These are phyloP conservation scores for Myriosclerotinia curreyana DNA, from an alignment of 2,329 filamentous ascomycete species.

Conservation along the genomic window DNA sequence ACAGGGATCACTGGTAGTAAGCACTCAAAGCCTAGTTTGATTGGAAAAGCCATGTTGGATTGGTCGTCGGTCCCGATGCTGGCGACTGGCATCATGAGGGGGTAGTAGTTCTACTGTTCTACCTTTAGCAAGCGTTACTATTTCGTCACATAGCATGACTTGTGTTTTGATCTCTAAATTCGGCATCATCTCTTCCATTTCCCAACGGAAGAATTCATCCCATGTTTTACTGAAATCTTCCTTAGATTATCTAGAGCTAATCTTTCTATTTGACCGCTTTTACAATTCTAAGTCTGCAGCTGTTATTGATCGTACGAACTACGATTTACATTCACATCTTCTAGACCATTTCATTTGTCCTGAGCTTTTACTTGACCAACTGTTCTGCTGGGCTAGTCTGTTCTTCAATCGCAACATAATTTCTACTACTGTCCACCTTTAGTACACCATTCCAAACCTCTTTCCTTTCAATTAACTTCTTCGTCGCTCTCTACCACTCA, in stretches of 20 bases:
- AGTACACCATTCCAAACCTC: neutral
- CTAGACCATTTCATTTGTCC: neutral
- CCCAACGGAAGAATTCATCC: neutral
- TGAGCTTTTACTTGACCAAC: neutral
- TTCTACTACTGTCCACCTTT: neutral
- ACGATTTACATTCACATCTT: neutral
- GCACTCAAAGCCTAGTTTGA: neutral
- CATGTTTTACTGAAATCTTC: slow-evolving; percentile 1
- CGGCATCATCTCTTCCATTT: neutral
- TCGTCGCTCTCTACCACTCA: neutral
- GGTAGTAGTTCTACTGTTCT: neutral
- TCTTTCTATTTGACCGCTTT: neutral
- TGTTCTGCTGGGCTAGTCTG: neutral
- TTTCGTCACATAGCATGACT: neutral
- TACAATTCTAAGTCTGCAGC: neutral
- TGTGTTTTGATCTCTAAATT: neutral
- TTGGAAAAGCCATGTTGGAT: neutral
- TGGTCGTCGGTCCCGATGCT: neutral
- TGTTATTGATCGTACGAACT: neutral
- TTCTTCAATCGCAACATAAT: neutral
- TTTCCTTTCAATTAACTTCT: neutral
- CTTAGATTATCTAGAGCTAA: slow-evolving; percentile 3
- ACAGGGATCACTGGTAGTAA: neutral
- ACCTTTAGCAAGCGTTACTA: neutral
- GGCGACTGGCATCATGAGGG: neutral